Base-by-base conservation (phyloP, 805 yeast genomes). In the Candida germanica region DNA sequence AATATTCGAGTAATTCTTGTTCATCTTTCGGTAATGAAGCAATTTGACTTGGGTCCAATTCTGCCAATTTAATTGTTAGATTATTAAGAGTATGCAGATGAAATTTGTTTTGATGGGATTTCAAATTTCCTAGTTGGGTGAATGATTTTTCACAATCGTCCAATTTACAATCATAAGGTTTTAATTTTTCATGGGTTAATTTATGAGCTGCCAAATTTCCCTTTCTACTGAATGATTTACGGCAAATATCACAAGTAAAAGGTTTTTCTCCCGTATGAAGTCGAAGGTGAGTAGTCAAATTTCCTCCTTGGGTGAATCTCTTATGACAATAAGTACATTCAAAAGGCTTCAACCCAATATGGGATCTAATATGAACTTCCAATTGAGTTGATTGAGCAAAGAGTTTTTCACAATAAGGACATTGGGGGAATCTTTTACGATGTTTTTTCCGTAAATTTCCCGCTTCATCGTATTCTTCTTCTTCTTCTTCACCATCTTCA, bases 211-310 rank as follows among this genome's bases (percentile, higher is more conserved):
- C 89, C 47, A 87, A 71, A 60, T 89, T 89, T 12, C 98, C 98
- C 59, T 89, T 86, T 50, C 96, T 75, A 36, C 95, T 86, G 58
- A 89, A 89, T 22, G 77, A 69, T 42, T 87, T 75, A 15, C 77
- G 76, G 59, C 98, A 89, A 7, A 75, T 61, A 13, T 78, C 80
- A 64, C 98, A 89, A 24, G 73, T 68, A 53, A 82, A 89, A 3
- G 97, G 98, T 54, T 85, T 84, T 51, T 89, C 96, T 18, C 96
- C 96, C 0, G 96, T 87, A 51, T 87, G 96, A 22, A 87, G 66
- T 44, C 96, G 66, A 51, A 79, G 66, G 63, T 88, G 96, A 0
- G 96, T 88, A 37, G 95, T 62, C 47, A 88, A 64, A 58, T 87
- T 87, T 15, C 96, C 96, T 30, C 95, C 91, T 56, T 87, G 96